Evolutionary conservation across 2,329 filamentous ascomycete genomes (phyloP).

Genomic region (Fusarium tuaranense): DNA sequence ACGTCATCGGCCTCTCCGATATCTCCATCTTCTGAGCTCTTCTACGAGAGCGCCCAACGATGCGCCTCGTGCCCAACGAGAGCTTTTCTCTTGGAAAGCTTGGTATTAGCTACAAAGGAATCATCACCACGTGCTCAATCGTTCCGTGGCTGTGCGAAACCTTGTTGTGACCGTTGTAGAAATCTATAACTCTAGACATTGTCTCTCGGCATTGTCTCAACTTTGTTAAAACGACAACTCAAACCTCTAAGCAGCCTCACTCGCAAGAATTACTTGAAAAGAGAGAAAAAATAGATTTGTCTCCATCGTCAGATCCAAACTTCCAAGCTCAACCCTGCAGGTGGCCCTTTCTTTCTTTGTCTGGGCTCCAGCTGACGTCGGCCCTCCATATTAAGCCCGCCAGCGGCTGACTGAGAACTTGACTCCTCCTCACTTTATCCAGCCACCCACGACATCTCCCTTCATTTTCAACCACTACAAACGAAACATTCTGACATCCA

Average conservation of each 20-base stretch:
- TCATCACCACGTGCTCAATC: not conserved
- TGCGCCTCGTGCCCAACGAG: constrained; percentile 1
- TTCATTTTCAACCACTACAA: not conserved
- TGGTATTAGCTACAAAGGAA: not conserved
- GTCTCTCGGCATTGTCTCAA: not conserved
- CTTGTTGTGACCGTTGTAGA: not conserved
- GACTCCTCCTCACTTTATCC: constrained; percentile 5
- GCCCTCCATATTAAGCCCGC: not conserved
- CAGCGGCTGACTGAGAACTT: constrained; percentile 12
- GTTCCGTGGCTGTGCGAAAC: not conserved
- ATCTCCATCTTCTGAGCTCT: constrained; percentile 6
- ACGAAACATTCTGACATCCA: not conserved
- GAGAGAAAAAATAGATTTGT: not conserved
- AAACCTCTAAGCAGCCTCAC: not conserved
- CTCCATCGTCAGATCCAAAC: not conserved
- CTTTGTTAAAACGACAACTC: not conserved
- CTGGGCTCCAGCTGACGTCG: constrained; percentile 26
- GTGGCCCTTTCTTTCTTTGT: constrained; percentile 4
- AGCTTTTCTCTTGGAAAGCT: not conserved
- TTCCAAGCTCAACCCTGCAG: not conserved
- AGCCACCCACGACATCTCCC: constrained; percentile 17
- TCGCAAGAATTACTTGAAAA: not conserved
- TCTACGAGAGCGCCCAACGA: not conserved
- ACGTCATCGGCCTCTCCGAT: not conserved
- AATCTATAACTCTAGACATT: not conserved